Evolutionary conservation across 495 filamentous ascomycete species (phyloP).

Genomic region (Penicilliopsis zonata): DNA sequence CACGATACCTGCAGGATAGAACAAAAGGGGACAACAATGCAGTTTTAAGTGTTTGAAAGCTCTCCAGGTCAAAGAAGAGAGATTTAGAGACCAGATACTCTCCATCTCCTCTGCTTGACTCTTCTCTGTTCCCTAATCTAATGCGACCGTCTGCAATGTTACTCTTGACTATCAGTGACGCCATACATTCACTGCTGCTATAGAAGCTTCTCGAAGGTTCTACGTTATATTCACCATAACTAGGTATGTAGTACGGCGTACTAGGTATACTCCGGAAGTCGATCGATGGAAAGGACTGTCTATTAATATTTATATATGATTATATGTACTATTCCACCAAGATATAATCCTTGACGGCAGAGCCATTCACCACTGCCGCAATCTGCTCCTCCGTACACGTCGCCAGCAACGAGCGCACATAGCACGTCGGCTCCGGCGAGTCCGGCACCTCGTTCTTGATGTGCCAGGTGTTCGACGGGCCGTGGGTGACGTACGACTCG

Average conservation of each 20-base stretch:
- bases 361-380: constrained; percentile 29
- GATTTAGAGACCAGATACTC: too few species aligned
- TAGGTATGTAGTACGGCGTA: too few species aligned
- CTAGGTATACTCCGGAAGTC: too few species aligned
- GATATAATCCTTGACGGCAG: constrained; percentile 38
- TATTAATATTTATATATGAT: too few species aligned
- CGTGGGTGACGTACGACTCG: constrained; percentile 33
- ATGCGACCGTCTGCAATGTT: constrained; percentile 1
- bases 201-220: constrained; percentile 3
- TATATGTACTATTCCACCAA: too few species aligned
- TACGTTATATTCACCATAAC: too few species aligned
- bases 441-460: constrained; percentile 33
- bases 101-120: too few species aligned
- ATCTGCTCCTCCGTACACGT: constrained; percentile 38
- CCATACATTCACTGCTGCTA: background rate
- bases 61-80: too few species aligned
- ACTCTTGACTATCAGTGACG: background rate
- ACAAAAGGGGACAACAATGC: background rate
- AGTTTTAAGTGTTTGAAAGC: background rate
- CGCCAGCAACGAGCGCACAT: constrained; percentile 24
- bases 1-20: background rate
- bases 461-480: constrained; percentile 37
- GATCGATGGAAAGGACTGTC: too few species aligned
- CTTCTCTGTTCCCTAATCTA: too few species aligned
- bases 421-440: constrained; percentile 31